phyloP scores from a whole-genome alignment of 1,284 basidiomycete species.

The Pisolithus thermaeus region DNA sequence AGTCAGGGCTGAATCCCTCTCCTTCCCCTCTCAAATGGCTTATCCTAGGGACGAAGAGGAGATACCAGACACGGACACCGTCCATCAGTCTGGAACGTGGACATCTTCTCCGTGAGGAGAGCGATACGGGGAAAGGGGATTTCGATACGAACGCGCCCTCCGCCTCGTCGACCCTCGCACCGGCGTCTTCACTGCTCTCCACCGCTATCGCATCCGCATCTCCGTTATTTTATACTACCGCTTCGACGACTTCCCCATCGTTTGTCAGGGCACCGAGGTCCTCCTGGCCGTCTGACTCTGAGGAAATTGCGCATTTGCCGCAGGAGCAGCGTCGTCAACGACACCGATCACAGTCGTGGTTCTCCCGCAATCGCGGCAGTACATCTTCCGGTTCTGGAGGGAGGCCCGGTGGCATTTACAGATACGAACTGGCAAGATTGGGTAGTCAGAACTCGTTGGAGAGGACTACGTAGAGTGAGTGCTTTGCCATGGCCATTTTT shows the following conservation, averaged over 20 bases:
- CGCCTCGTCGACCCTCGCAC: no score
- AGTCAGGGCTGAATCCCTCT: neutral
- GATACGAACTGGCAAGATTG: constrained; percentile 2
- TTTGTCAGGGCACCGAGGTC: no score
- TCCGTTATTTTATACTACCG: no score
- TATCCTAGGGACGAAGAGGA: constrained; percentile 25
- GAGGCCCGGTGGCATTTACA: neutral
- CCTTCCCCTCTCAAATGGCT: constrained; percentile 5
- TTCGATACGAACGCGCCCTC: no score
- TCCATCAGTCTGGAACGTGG: constrained; percentile 4
- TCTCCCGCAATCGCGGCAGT: neutral
- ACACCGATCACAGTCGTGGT: constrained; percentile 7
- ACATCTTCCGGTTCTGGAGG: neutral
- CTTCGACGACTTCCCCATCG: no score
- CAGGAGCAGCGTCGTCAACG: neutral
- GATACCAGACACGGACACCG: constrained; percentile 13
- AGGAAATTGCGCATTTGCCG: no score
- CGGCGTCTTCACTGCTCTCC: no score
- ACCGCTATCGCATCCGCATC: no score
- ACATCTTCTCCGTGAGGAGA: constrained; percentile 30
- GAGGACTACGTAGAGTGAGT: neutral
- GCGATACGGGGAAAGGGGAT: constrained; percentile 14
- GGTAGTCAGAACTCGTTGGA: neutral
- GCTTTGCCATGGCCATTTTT: no score
- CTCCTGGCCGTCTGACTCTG: no score